Percentiles rank a stretch among this genome's conserved stretches.
These are phyloP conservation scores for Ramularia endophylla DNA, from an alignment of 2,329 filamentous ascomycete genomes.

Conservation along the genomic window DNA sequence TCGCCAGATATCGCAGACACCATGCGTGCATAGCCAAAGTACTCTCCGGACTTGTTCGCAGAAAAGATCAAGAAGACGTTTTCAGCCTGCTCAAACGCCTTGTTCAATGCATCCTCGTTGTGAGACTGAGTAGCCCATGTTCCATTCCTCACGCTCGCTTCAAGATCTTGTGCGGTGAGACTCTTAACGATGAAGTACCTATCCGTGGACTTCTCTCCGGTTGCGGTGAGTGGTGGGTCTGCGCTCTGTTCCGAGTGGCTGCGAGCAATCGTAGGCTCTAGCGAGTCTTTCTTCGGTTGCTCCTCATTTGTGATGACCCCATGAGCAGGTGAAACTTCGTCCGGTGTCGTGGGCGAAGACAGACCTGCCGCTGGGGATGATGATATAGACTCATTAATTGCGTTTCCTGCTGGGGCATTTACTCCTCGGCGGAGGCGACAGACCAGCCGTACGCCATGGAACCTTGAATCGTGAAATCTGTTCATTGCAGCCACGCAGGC, in stretches of 20 bases:
- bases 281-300: slow-evolving; percentile 3
- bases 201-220: slow-evolving; percentile 49
- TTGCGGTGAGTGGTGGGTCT: not conserved
- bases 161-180: slow-evolving; percentile 81
- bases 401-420: slow-evolving; percentile 12
- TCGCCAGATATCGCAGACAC: slow-evolving; percentile 75
- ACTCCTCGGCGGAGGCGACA: slow-evolving; percentile 63
- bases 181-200: slow-evolving; percentile 93
- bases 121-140: slow-evolving; percentile 94
- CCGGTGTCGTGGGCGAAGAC: not conserved
- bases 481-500: slow-evolving; percentile 71
- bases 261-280: slow-evolving; percentile 21
- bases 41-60: slow-evolving; percentile 95
- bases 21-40: slow-evolving; percentile 94
- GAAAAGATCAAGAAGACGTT: slow-evolving; percentile 92
- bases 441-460: slow-evolving; percentile 78
- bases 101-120: slow-evolving; percentile 78
- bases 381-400: slow-evolving; percentile 7
- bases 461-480: slow-evolving; percentile 84
- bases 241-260: slow-evolving; percentile 12
- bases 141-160: slow-evolving; percentile 77
- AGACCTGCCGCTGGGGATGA: not conserved
- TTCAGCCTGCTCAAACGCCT: slow-evolving; percentile 73
- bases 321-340: not conserved
- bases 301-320: not conserved